Evolutionary conservation across 2,329 filamentous ascomycete genomes (phyloP).

Genomic region (Aspergillus aculeatinus): DNA sequence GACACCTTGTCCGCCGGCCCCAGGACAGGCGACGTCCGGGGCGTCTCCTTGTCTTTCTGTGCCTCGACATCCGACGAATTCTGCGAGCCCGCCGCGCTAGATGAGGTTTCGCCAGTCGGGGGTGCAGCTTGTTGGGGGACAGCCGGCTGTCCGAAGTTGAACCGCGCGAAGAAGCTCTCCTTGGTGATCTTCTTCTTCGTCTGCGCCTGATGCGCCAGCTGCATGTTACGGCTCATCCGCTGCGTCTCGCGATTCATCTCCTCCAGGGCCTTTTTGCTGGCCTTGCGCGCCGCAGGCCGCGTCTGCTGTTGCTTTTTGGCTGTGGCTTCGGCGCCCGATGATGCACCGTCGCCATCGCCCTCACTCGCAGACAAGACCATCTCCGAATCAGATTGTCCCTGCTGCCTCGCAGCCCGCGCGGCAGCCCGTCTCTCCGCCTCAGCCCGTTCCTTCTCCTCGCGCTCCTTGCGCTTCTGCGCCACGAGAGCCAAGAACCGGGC

Average conservation of each 20-base stretch:
- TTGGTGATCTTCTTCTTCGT: conserved; percentile 90
- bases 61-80: conserved; percentile 46
- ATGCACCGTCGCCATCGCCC: conserved; percentile 61
- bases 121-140: conserved; percentile 19
- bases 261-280: conserved; percentile 90
- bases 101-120: conserved; percentile 30
- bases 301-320: conserved; percentile 47
- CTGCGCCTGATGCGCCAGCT: conserved; percentile 83
- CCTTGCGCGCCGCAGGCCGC: conserved; percentile 69
- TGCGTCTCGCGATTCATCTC: conserved; percentile 96
- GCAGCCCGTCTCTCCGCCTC: conserved; percentile 44
- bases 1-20: conserved; percentile 23
- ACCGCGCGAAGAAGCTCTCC: conserved; percentile 75
- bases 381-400: conserved; percentile 37
- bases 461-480: conserved; percentile 69
- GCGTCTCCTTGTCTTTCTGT: conserved; percentile 56
- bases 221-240: conserved; percentile 83
- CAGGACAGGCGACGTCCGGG: conserved; percentile 65
- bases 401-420: conserved; percentile 25
- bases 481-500: conserved; percentile 70
- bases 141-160: conserved; percentile 67
- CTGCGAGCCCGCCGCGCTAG: conserved; percentile 53
- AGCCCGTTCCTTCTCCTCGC: conserved; percentile 63
- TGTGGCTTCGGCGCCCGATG: conserved; percentile 65
- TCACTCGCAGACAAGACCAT: conserved; percentile 53